Conservation (phyloP, 2,329 filamentous ascomycete species). For the Neurospora crassa region DNA sequence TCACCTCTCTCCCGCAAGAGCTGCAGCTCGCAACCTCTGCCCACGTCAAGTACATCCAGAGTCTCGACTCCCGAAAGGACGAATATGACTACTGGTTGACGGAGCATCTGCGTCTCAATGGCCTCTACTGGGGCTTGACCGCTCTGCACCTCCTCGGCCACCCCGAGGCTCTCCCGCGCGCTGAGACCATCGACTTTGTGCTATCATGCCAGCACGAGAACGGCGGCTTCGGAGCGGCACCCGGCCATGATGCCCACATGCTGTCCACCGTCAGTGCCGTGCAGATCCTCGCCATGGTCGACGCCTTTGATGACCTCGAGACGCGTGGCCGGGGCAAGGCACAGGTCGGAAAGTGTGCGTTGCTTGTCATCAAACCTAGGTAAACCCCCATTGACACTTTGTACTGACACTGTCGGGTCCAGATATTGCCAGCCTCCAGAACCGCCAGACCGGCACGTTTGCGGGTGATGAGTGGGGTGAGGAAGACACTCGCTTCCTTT, state of each 20-base stretch:
- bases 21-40: slow-evolving; percentile 40
- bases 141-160: slow-evolving; percentile 76
- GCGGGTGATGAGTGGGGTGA: slow-evolving; percentile 95
- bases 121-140: slow-evolving; percentile 92
- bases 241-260: slow-evolving; percentile 92
- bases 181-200: slow-evolving; percentile 83
- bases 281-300: slow-evolving; percentile 80
- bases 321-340: slow-evolving; percentile 56
- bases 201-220: slow-evolving; percentile 83
- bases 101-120: slow-evolving; percentile 89
- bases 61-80: slow-evolving; percentile 82
- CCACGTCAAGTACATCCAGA: slow-evolving; percentile 89
- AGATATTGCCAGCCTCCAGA: slow-evolving; percentile 77
- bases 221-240: slow-evolving; percentile 89
- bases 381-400: background rate
- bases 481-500: slow-evolving; percentile 88
- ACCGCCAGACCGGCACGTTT: slow-evolving; percentile 75
- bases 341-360: slow-evolving; percentile 71
- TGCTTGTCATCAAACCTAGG: background rate
- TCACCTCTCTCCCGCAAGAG: slow-evolving; percentile 29
- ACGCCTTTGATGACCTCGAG: slow-evolving; percentile 79
- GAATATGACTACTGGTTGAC: slow-evolving; percentile 97
- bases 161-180: slow-evolving; percentile 71
- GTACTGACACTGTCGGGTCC: slow-evolving; percentile 1
- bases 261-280: slow-evolving; percentile 92